These are phyloP conservation scores for Crucibulum laeve DNA, from an alignment of 768 basidiomycete genomes.

Conservation along the genomic window DNA sequence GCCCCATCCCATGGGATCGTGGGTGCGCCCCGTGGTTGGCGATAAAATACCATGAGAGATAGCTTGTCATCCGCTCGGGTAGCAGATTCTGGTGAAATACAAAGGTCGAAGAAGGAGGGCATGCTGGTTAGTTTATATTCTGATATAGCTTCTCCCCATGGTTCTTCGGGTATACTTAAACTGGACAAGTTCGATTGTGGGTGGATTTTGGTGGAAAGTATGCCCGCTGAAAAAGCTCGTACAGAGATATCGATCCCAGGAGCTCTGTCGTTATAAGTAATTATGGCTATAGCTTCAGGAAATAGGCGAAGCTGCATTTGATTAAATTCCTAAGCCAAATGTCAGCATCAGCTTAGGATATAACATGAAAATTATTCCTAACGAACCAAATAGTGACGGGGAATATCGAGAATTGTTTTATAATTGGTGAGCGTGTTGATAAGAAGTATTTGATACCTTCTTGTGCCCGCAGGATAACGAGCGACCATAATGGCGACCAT, in stretches of 20 bases:
- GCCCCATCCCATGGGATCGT: no score
- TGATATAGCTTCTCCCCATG: slow-evolving; percentile 10
- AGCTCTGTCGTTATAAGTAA: not conserved
- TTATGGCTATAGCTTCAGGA: not conserved
- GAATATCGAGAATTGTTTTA: not conserved
- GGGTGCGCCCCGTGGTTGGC: no score
- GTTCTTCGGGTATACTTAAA: not conserved
- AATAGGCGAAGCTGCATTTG: not conserved
- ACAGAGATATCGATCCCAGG: not conserved
- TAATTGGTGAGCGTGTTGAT: not conserved
- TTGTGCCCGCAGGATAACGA: not conserved
- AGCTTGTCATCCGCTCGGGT: no score
- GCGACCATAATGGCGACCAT: slow-evolving; percentile 11
- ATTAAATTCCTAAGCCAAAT: no score
- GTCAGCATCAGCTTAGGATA: no score
- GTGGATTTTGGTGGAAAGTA: not conserved
- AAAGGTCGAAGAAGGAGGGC: slow-evolving; percentile 10
- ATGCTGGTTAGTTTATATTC: slow-evolving; percentile 16
- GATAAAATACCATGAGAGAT: no score
- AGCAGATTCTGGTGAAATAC: slow-evolving; percentile 15
- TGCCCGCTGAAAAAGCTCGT: not conserved
- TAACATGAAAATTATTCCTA: no score
- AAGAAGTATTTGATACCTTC: not conserved
- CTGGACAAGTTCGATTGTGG: not conserved
- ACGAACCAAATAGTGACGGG: no score